These are phyloP conservation scores for Colletotrichum sp. DNA, from an alignment of 2,329 filamentous ascomycete genomes.

Conservation along the genomic window DNA sequence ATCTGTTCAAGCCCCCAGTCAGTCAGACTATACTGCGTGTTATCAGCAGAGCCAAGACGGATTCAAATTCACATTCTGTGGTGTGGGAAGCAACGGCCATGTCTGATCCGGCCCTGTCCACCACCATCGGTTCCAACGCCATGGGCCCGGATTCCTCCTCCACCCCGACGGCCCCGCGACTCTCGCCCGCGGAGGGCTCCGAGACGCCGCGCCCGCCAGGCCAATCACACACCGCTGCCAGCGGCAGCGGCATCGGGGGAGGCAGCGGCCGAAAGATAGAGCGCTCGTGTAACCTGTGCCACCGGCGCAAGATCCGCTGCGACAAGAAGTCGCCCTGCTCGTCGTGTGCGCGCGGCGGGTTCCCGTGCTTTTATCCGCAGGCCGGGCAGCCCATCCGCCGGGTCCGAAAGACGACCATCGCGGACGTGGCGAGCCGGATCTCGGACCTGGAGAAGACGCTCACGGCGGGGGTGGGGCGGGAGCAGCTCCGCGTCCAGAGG, in stretches of 20 bases:
- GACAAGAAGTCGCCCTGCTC: constrained; percentile 34
- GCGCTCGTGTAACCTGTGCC: constrained; percentile 36
- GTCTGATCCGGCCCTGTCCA: neutral
- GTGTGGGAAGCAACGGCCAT: neutral
- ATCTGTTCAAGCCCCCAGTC: neutral
- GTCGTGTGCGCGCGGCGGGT: constrained; percentile 25
- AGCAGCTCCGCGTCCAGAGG: neutral
- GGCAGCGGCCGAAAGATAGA: constrained; percentile 5
- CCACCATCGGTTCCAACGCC: neutral
- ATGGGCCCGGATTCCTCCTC: neutral
- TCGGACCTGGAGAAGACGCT: constrained; percentile 36
- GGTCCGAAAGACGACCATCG: constrained; percentile 26
- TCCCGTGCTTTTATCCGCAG: constrained; percentile 34
- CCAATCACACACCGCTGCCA: neutral
- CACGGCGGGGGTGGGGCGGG: neutral
- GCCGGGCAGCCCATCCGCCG: constrained; percentile 27
- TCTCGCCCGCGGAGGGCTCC: neutral
- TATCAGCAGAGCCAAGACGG: neutral
- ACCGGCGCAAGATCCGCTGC: constrained; percentile 35
- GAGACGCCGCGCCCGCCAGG: neutral
- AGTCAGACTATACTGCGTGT: neutral
- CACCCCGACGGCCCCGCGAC: neutral
- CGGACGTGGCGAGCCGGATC: constrained; percentile 40
- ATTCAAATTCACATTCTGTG: neutral
- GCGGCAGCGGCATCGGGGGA: neutral